Evolutionary conservation across 208 protist species (phyloP), one percentile per base, ranked within the genome.

Genomic region (Entamoeba dispar): DNA sequence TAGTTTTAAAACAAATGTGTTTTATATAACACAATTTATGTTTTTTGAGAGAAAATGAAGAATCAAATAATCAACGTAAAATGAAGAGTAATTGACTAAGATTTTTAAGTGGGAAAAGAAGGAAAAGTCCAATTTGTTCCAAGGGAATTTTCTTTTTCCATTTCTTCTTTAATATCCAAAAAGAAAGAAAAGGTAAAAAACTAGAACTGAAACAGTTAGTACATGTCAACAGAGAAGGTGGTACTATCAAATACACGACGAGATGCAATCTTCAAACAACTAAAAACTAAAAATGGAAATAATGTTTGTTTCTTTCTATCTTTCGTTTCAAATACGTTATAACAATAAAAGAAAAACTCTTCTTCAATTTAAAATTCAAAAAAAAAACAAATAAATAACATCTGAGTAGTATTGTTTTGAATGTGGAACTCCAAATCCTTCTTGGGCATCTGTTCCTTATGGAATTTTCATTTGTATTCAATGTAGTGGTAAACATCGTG

Each of bases 391-490:
- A 27, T 22, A 69, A 27, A 27, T 22, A 27, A 69, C 22, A 27
- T 27, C 1, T 69, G 22, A 69, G 22, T 69, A 69, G 55, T 14
- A 27, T 14, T 92, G 91, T 92, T 34, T 69, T 69, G 91, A 92
- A 31, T 92, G 91, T 61, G 47, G 47, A 22, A 43, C 49, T 38
- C 47, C 22, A 43, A 96, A 93, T 55, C 95, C 96, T 8, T 92
- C 94, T 14, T 96, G 96, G 96, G 94, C 95, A 27, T 94, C 94
- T 0, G 94, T 93, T 27, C 96, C 96, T 61, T 91, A 96, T 2
- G 96, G 96, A 49, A 93, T 96, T 31, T 93, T 96, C 19, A 86
- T 96, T 38, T 96, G 96, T 77, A 96, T 96, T 43, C 51, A 92
- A 12, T 96, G 96, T 49, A 94, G 77, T 43, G 96, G 94, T 38